Conservation (phyloP, 2,329 filamentous ascomycete genomes). For the Teratosphaeriaceae sp. region DNA sequence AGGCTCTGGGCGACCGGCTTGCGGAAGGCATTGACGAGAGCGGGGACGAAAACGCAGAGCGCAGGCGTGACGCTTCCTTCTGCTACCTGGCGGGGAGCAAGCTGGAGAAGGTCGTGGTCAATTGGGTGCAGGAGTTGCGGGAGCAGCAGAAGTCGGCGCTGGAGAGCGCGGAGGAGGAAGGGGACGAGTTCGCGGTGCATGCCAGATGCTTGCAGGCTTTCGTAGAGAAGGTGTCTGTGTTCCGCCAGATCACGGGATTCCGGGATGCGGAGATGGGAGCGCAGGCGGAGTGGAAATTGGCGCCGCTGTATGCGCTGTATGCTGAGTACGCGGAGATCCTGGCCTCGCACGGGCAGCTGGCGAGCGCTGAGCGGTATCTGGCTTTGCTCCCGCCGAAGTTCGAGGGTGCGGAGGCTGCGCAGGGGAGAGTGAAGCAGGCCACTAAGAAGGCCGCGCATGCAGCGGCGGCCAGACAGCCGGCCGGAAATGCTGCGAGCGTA, state of each 20-base stretch:
- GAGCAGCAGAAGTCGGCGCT: conserved; percentile 73
- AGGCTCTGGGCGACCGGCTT: conserved; percentile 86
- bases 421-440: conserved; percentile 77
- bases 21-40: conserved; percentile 55
- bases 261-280: conserved; percentile 67
- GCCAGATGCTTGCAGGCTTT: conserved; percentile 83
- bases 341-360: conserved; percentile 79
- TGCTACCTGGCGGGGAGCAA: conserved; percentile 95
- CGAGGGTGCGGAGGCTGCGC: conserved; percentile 78
- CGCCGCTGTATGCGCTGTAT: conserved; percentile 86
- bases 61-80: conserved; percentile 92
- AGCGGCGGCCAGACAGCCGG: too few species aligned
- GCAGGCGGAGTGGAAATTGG: conserved; percentile 79
- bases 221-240: conserved; percentile 97
- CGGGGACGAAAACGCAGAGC: conserved; percentile 46
- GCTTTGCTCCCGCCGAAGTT: conserved; percentile 78
- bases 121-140: conserved; percentile 86
- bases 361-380: conserved; percentile 84
- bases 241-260: conserved; percentile 91
- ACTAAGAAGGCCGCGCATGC: conserved; percentile 51
- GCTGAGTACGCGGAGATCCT: conserved; percentile 95
- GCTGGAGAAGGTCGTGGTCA: conserved; percentile 90
- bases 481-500: too few species aligned
- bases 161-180: conserved; percentile 43
- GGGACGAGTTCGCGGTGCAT: conserved; percentile 86